phyloP scores from a whole-genome alignment of 805 yeast species.

The Cyberlindnera subsufficiens region DNA sequence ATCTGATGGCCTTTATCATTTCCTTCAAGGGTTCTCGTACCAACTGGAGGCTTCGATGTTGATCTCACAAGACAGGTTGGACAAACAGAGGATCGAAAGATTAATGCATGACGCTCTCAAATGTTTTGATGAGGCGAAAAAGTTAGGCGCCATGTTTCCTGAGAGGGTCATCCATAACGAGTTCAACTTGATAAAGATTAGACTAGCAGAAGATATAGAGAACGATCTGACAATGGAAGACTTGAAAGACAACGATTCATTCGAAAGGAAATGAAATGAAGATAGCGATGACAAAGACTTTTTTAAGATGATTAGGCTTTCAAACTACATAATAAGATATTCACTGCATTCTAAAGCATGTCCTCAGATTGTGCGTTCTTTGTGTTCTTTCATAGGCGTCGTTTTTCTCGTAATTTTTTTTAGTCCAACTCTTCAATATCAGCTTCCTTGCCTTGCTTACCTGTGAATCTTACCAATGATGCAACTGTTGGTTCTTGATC shows the following conservation, averaged over 20 bases:
- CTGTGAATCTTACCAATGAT: too few species aligned
- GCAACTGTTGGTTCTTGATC: neutral
- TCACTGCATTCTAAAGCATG: too few species aligned
- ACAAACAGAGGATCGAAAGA: slow-evolving; percentile 8
- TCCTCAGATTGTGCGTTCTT: too few species aligned
- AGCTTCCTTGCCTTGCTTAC: too few species aligned
- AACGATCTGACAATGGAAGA: slow-evolving; percentile 1
- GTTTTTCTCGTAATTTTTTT: too few species aligned
- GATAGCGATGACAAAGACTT: neutral
- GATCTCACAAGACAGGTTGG: neutral
- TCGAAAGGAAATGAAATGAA: neutral
- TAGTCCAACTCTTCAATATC: too few species aligned
- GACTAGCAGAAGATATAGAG: slow-evolving; percentile 6
- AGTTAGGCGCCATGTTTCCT: slow-evolving; percentile 11
- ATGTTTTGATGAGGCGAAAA: slow-evolving; percentile 11
- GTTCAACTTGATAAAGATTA: slow-evolving; percentile 7
- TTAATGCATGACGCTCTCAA: slow-evolving; percentile 10
- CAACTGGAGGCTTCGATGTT: slow-evolving; percentile 15
- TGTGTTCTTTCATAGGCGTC: too few species aligned
- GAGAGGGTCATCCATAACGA: slow-evolving; percentile 15
- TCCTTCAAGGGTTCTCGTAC: slow-evolving; percentile 19
- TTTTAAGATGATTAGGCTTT: too few species aligned
- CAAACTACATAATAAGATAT: too few species aligned
- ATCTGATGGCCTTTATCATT: slow-evolving; percentile 20
- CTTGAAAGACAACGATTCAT: neutral